These are phyloP conservation scores for Xylariales sp. DNA, from an alignment of 2,329 filamentous ascomycete genomes.

Conservation along the genomic window DNA sequence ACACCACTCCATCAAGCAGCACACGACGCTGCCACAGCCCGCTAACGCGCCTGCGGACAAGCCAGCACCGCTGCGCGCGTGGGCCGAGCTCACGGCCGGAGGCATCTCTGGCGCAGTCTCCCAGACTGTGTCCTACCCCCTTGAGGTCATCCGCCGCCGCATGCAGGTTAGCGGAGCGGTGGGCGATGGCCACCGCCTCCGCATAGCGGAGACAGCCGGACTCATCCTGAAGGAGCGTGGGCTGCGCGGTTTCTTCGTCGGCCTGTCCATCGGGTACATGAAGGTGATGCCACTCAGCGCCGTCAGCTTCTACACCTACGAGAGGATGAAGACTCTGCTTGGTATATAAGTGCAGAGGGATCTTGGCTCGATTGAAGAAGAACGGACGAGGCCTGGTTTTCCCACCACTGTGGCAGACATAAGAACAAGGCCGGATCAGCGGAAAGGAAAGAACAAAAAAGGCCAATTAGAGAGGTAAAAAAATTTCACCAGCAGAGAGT, in stretches of 20 bases:
- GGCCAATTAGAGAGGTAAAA: too few species aligned
- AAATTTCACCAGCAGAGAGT: too few species aligned
- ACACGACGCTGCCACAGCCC: conserved; percentile 69
- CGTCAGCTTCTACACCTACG: conserved; percentile 62
- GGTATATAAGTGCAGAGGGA: conserved; percentile 53
- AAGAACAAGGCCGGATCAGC: too few species aligned
- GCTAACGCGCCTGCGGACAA: conserved; percentile 52
- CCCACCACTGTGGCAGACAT: too few species aligned
- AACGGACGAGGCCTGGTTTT: too few species aligned
- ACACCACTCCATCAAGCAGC: conserved; percentile 58
- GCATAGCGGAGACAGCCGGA: conserved; percentile 72
- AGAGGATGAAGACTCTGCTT: conserved; percentile 58
- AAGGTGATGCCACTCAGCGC: conserved; percentile 92
- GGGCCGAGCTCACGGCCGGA: conserved; percentile 81
- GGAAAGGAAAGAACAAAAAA: too few species aligned
- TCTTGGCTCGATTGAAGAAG: too few species aligned
- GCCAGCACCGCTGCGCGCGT: conserved; percentile 70
- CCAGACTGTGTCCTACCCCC: conserved; percentile 87
- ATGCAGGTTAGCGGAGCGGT: conserved; percentile 98
- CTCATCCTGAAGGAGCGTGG: conserved; percentile 75
- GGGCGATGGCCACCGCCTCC: conserved; percentile 76
- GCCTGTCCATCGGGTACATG: conserved; percentile 88
- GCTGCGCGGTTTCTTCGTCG: conserved; percentile 81
- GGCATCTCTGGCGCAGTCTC: conserved; percentile 84
- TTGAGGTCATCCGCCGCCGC: conserved; percentile 85